Conservation (phyloP, 768 basidiomycete species). For the Rhizopogon salebrosus region DNA sequence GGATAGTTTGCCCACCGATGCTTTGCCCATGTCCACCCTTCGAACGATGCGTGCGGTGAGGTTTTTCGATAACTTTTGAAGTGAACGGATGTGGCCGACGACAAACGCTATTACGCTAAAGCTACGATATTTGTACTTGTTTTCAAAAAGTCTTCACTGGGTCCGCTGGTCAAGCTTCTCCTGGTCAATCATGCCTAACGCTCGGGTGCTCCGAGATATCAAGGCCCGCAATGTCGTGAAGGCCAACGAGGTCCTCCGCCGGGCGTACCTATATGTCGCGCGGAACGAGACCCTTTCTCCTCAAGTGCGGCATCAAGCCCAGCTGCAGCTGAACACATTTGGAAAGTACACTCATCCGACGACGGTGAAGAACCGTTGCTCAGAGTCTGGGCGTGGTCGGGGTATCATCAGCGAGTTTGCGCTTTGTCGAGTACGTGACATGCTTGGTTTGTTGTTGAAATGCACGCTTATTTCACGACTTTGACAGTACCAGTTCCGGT, state of each 20-base stretch:
- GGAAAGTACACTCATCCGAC: slow-evolving; percentile 79
- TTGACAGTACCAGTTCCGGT: slow-evolving; percentile 82
- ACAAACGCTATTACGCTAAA: neutral
- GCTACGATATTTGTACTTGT: slow-evolving; percentile 17
- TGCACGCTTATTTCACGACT: neutral
- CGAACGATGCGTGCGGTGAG: neutral
- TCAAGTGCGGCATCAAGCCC: slow-evolving; percentile 88
- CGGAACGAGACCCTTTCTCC: slow-evolving; percentile 87
- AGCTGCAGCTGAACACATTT: slow-evolving; percentile 88
- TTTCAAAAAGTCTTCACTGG: slow-evolving; percentile 9
- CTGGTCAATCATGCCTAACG: slow-evolving; percentile 32
- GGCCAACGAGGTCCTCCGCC: slow-evolving; percentile 74
- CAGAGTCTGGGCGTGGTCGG: slow-evolving; percentile 78
- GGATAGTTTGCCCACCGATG: slow-evolving; percentile 11
- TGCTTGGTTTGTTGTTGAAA: neutral
- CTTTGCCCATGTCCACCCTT: slow-evolving; percentile 21
- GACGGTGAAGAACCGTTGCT: slow-evolving; percentile 85
- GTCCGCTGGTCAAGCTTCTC: neutral
- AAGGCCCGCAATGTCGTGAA: slow-evolving; percentile 69
- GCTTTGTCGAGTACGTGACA: slow-evolving; percentile 60
- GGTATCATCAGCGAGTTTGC: slow-evolving; percentile 90
- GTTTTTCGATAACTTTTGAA: slow-evolving; percentile 1
- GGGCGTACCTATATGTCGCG: slow-evolving; percentile 91
- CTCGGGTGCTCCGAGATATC: slow-evolving; percentile 67
- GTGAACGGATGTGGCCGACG: slow-evolving; percentile 3